Percentiles rank a stretch among this genome's conserved stretches.
Evolutionary conservation across 176 grass and related monocot species (phyloP).

Genomic region (Bromus sterilis): DNA sequence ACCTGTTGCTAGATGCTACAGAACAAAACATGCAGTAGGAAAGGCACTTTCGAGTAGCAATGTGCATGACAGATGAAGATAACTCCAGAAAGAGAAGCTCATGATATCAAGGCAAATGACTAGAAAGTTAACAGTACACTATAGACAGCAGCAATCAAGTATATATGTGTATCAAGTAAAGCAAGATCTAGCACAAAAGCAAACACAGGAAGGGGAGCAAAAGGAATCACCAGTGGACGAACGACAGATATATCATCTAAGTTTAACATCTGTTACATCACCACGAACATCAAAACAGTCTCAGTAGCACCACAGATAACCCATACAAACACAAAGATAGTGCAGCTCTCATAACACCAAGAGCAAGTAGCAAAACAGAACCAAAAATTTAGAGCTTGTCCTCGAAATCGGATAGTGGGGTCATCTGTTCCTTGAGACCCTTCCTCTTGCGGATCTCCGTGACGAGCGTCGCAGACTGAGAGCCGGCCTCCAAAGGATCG

Average conservation of each 20-base stretch:
- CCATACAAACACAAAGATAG: not conserved
- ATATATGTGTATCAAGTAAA: not conserved
- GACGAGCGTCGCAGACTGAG: slow-evolving; percentile 38
- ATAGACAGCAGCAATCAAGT: too few relatives aligned
- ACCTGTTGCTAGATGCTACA: too few relatives aligned
- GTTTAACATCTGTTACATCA: slow-evolving; percentile 10
- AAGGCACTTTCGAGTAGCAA: too few relatives aligned
- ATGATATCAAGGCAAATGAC: too few relatives aligned
- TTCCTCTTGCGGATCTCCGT: slow-evolving; percentile 51
- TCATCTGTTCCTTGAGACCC: slow-evolving; percentile 80
- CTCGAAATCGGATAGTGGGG: slow-evolving; percentile 60
- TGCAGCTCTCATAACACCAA: not conserved
- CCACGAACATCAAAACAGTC: not conserved
- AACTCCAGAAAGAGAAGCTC: too few relatives aligned
- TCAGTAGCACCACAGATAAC: not conserved
- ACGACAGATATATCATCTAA: not conserved
- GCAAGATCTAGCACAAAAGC: not conserved
- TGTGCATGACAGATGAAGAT: too few relatives aligned
- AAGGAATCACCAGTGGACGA: not conserved
- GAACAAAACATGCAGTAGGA: too few relatives aligned
- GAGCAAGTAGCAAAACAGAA: not conserved
- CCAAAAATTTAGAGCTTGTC: slow-evolving; percentile 47
- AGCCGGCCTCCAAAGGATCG: slow-evolving; percentile 39
- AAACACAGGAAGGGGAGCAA: not conserved
- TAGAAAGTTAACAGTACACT: too few relatives aligned